Conservation (phyloP, 2,329 filamentous ascomycete species). For the Talaromyces atroroseus region DNA sequence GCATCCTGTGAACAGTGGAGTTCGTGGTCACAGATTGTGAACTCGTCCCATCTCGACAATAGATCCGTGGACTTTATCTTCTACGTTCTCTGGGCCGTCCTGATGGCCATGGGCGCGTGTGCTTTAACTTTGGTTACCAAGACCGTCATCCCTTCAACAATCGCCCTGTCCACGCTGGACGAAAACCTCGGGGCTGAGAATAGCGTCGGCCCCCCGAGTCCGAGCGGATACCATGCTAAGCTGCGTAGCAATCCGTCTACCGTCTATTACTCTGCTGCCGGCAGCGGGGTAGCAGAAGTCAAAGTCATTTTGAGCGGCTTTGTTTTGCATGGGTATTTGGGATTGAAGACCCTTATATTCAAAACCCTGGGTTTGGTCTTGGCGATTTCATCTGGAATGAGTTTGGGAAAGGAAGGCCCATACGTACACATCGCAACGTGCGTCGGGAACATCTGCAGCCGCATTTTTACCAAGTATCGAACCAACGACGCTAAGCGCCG, state of each 20-base stretch:
- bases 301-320: slow-evolving; percentile 98
- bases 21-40: slow-evolving; percentile 61
- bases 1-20: slow-evolving; percentile 55
- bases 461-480: slow-evolving; percentile 91
- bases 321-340: slow-evolving; percentile 91
- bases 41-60: slow-evolving; percentile 43
- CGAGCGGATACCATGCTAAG: slow-evolving; percentile 29
- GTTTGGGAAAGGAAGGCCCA: slow-evolving; percentile 88
- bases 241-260: slow-evolving; percentile 56
- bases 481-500: slow-evolving; percentile 89
- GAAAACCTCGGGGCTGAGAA: slow-evolving; percentile 77
- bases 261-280: slow-evolving; percentile 92
- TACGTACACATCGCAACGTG: slow-evolving; percentile 98
- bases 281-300: slow-evolving; percentile 93
- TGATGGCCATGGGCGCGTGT: slow-evolving; percentile 67
- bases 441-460: slow-evolving; percentile 89
- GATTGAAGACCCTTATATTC: slow-evolving; percentile 76
- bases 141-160: slow-evolving; percentile 83
- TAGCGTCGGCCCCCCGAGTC: slow-evolving; percentile 40
- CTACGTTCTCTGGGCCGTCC: slow-evolving; percentile 67
- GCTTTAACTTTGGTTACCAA: slow-evolving; percentile 82
- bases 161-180: slow-evolving; percentile 81
- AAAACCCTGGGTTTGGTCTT: slow-evolving; percentile 80
- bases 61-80: slow-evolving; percentile 70
- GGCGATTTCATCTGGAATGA: slow-evolving; percentile 86